Evolutionary conservation across 352 stramenopile species (phyloP).

Genomic region (Phytopythium cucurbitacearum): DNA sequence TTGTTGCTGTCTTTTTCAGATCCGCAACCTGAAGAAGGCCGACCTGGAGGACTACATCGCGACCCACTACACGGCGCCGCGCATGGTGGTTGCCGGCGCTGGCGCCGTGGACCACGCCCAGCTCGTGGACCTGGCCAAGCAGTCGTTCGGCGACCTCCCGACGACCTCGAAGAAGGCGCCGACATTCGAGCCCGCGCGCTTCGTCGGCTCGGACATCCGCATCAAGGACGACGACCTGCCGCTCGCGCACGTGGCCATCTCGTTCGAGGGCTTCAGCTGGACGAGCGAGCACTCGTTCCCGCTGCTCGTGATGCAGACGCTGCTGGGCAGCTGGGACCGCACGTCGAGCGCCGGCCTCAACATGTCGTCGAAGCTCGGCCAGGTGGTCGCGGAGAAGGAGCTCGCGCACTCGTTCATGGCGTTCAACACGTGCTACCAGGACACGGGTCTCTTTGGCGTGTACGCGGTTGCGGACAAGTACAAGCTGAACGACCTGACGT

Average conservation of each 20-base stretch:
- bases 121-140: conserved; percentile 95
- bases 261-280: conserved; percentile 98
- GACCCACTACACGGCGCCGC: conserved; percentile 99
- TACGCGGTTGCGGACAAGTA: conserved; percentile 95
- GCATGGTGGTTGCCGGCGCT: conserved; percentile 98
- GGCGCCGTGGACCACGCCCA: conserved; percentile 96
- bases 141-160: conserved; percentile 95
- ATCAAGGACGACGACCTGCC: conserved; percentile 88
- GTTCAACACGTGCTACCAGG: conserved; percentile 99
- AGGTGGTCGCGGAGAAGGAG: conserved; percentile 95
- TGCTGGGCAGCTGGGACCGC: conserved; percentile 91
- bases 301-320: conserved; percentile 97
- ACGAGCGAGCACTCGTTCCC: conserved; percentile 98
- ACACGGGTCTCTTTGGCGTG: conserved; percentile 99
- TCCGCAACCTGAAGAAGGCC: conserved; percentile 89
- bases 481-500: conserved; percentile 95
- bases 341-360: conserved; percentile 92
- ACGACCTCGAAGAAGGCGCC: conserved; percentile 63
- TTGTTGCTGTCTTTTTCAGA: conserved; percentile 29
- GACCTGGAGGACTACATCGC: conserved; percentile 98
- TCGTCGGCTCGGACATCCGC: conserved; percentile 89
- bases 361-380: conserved; percentile 94
- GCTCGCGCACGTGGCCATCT: conserved; percentile 95
- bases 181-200: conserved; percentile 75
- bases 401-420: conserved; percentile 97